phyloP scores from a whole-genome alignment of 2,329 filamentous ascomycete species.

The Lachnellula hyalina region DNA sequence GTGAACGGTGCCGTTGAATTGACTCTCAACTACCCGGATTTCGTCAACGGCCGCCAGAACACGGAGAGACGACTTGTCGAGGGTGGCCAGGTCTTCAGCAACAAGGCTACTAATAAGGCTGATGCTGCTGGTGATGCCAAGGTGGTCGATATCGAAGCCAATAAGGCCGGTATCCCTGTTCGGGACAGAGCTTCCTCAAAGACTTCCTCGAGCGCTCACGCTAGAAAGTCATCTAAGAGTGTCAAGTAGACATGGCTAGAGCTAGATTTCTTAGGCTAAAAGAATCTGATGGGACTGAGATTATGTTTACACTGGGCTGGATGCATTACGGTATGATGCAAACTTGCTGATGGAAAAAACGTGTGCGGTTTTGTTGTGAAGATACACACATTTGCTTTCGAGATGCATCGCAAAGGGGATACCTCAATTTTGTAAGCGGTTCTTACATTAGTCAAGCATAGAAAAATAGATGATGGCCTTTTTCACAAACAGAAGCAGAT shows the following conservation, averaged over 20 bases:
- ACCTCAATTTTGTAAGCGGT: background rate
- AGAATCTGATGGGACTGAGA: slow-evolving; percentile 2
- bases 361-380: background rate
- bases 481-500: background rate
- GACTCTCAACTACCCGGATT: slow-evolving; percentile 74
- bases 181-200: slow-evolving; percentile 32
- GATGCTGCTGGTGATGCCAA: slow-evolving; percentile 32
- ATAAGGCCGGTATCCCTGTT: slow-evolving; percentile 26
- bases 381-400: background rate
- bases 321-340: background rate
- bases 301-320: background rate
- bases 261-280: background rate
- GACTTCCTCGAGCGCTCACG: slow-evolving; percentile 30
- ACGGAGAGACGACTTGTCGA: slow-evolving; percentile 34
- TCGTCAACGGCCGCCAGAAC: slow-evolving; percentile 54
- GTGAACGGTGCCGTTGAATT: slow-evolving; percentile 68
- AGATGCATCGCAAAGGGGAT: background rate
- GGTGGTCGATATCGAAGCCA: slow-evolving; percentile 28
- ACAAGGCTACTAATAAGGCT: slow-evolving; percentile 24
- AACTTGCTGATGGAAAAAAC: background rate
- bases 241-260: slow-evolving; percentile 26
- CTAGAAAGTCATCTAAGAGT: slow-evolving; percentile 33
- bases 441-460: background rate
- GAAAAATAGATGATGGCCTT: background rate
- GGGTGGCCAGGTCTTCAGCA: slow-evolving; percentile 30